Evolutionary conservation across 208 protist species (phyloP), one percentile per base, ranked within the genome.

Genomic region (Angomonas ambiguus): DNA sequence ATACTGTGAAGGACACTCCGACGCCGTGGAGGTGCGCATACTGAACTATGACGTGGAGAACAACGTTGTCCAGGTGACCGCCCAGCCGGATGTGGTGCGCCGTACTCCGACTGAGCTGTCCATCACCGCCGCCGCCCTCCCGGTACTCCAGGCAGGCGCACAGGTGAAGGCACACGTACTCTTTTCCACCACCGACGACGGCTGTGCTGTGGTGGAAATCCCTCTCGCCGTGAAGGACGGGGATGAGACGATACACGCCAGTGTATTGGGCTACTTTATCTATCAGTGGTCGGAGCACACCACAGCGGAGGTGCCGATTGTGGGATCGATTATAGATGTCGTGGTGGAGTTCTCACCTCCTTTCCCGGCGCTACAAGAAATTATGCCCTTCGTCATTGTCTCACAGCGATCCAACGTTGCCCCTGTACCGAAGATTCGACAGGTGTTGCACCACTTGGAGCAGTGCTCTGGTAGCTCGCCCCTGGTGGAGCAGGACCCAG

Each of bases 181-280:
- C 49, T 72, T 95, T 16, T 88, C 82, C 32, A 76, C 72, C n/a
- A 95, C 85, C 0, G 89, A 95, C 61, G 84, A 94, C 62, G 70
- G 79, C 45, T 92, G 83, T 55, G 88, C 88, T 32, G 79, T 94
- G 65, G 84, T 94, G 11, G 85, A 92, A 71, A 67, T 94, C 22
- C 48, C 69, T 34, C 6, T 59, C 25, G 30, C 25, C n/a, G 24
- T 59, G 53, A 10, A 59, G 25, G 38, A 69, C 62, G 25, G 58
- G 45, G 24, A 49, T 8, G 25, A 51, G 42, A 49, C 20, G 3
- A 16, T 28, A 67, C 69, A 33, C 62, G 65, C 41, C 27, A 92
- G 80, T 34, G 42, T 91, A 42, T 60, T 92, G 20, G 89, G 83
- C 32, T 95, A 92, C 67, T 92, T 87, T 68, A 51, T 91, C 8